phyloP scores from a whole-genome alignment of 1,284 basidiomycete genomes.

The Ceratobasidium theobromae region DNA sequence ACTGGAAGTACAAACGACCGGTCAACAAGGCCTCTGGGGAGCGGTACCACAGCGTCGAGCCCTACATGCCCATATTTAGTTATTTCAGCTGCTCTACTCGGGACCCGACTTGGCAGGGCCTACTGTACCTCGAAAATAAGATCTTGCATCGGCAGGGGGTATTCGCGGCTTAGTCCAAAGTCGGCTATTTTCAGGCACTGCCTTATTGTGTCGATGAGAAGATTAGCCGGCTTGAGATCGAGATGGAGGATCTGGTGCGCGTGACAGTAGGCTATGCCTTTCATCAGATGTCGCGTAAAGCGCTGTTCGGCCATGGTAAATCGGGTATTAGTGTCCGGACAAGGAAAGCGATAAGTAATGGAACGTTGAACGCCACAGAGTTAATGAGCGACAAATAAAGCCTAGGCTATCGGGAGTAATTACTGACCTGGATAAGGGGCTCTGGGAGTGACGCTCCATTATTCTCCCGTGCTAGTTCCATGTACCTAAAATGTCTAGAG shows the following conservation, averaged over 20 bases:
- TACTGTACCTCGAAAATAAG: conserved; percentile 1
- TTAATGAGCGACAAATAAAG: background rate
- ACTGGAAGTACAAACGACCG: conserved; percentile 89
- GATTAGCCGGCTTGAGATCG: conserved; percentile 60
- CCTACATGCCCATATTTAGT: conserved; percentile 65
- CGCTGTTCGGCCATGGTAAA: background rate
- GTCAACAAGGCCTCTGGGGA: conserved; percentile 95
- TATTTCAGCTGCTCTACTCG: conserved; percentile 60
- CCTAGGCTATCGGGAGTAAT: background rate
- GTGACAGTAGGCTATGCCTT: background rate
- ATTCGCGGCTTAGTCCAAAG: conserved; percentile 53
- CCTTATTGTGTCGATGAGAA: conserved; percentile 55
- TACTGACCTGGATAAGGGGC: conserved; percentile 9
- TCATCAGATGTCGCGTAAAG: conserved; percentile 26
- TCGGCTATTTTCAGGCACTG: conserved; percentile 55
- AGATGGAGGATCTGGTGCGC: conserved; percentile 50
- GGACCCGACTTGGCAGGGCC: background rate
- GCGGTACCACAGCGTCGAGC: conserved; percentile 98
- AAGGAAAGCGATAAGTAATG: background rate
- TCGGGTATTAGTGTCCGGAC: background rate
- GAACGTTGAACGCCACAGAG: background rate
- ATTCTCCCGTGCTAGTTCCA: background rate
- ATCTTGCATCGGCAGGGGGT: conserved; percentile 33
- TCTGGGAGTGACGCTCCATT: background rate
- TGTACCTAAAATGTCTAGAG: background rate